Evolutionary conservation across 495 filamentous ascomycete genomes (phyloP).

Genomic region (Podospora sp.): DNA sequence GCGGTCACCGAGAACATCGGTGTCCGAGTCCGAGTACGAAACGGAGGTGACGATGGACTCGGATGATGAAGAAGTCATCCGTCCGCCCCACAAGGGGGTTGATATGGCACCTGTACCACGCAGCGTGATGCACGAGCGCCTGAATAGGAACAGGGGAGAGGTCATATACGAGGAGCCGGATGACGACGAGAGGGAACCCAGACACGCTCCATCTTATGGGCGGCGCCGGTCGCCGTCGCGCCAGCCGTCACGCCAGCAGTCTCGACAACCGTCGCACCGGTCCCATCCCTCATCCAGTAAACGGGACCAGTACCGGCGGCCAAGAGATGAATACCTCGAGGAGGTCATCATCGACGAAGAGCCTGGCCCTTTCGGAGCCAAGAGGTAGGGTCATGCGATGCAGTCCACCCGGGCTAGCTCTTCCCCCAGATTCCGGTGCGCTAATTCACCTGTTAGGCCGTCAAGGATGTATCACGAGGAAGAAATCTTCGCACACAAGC

Average conservation of each 20-base stretch:
- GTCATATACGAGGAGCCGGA: slow-evolving; percentile 31
- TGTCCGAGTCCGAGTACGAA: slow-evolving; percentile 45
- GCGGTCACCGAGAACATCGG: slow-evolving; percentile 41
- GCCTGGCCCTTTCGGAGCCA: slow-evolving; percentile 38
- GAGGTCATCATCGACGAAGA: slow-evolving; percentile 35
- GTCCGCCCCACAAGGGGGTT: slow-evolving; percentile 21
- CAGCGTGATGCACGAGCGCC: slow-evolving; percentile 31
- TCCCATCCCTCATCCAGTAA: slow-evolving; percentile 3
- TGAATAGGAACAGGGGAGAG: slow-evolving; percentile 25
- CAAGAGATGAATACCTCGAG: slow-evolving; percentile 22
- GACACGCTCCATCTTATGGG: slow-evolving; percentile 26
- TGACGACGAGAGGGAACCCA: slow-evolving; percentile 19
- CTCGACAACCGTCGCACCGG: slow-evolving; percentile 19
- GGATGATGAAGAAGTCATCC: slow-evolving; percentile 36
- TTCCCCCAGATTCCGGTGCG: neutral
- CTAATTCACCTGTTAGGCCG: slow-evolving; percentile 32
- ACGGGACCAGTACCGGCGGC: slow-evolving; percentile 33
- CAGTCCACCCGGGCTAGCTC: neutral
- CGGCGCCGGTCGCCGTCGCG: slow-evolving; percentile 28
- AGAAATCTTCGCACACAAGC: slow-evolving; percentile 32
- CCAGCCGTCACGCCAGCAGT: slow-evolving; percentile 17
- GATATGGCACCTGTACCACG: slow-evolving; percentile 21
- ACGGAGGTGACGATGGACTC: slow-evolving; percentile 41
- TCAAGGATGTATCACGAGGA: slow-evolving; percentile 45
- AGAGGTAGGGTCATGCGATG: slow-evolving; percentile 37